These are phyloP conservation scores for Pestalotiopsis sp. DNA, from an alignment of 2,329 filamentous ascomycete genomes.

Conservation along the genomic window DNA sequence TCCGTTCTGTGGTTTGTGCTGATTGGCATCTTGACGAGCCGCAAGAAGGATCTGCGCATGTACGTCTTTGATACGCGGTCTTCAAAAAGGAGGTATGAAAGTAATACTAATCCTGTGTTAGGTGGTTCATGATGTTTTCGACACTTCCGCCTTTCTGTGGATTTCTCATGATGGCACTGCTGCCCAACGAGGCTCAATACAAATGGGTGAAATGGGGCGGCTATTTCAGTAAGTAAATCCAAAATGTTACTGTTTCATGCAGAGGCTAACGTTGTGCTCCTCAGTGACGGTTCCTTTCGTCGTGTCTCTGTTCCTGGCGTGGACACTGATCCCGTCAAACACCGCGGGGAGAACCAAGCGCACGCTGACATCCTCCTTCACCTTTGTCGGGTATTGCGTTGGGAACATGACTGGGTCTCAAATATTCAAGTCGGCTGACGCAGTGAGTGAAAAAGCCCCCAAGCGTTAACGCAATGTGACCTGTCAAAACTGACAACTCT, in stretches of 20 bases:
- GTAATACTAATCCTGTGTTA: slow-evolving; percentile 7
- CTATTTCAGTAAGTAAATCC: slow-evolving; percentile 16
- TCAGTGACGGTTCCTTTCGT: slow-evolving; percentile 32
- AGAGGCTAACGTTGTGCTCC: slow-evolving; percentile 26
- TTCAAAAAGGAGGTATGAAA: too few relatives aligned
- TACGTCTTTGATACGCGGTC: slow-evolving; percentile 15
- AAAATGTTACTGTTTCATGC: background rate
- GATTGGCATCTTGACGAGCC: slow-evolving; percentile 33
- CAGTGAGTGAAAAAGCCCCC: slow-evolving; percentile 23
- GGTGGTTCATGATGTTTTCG: slow-evolving; percentile 38
- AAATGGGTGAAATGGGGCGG: slow-evolving; percentile 39
- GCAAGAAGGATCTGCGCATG: slow-evolving; percentile 34
- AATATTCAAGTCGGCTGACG: slow-evolving; percentile 43
- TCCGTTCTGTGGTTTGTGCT: slow-evolving; percentile 36
- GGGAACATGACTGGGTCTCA: slow-evolving; percentile 48
- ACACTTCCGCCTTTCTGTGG: slow-evolving; percentile 34
- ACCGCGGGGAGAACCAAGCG: slow-evolving; percentile 44
- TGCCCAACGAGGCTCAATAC: slow-evolving; percentile 32
- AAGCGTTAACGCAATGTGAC: background rate
- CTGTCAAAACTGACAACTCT: background rate
- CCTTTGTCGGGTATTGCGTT: slow-evolving; percentile 14
- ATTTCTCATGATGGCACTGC: slow-evolving; percentile 35
- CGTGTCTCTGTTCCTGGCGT: slow-evolving; percentile 33
- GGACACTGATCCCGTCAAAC: slow-evolving; percentile 42
- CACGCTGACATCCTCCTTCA: slow-evolving; percentile 15